Evolutionary conservation across 2,329 filamentous ascomycete genomes (phyloP).

Genomic region (Delphinella strobiligena): DNA sequence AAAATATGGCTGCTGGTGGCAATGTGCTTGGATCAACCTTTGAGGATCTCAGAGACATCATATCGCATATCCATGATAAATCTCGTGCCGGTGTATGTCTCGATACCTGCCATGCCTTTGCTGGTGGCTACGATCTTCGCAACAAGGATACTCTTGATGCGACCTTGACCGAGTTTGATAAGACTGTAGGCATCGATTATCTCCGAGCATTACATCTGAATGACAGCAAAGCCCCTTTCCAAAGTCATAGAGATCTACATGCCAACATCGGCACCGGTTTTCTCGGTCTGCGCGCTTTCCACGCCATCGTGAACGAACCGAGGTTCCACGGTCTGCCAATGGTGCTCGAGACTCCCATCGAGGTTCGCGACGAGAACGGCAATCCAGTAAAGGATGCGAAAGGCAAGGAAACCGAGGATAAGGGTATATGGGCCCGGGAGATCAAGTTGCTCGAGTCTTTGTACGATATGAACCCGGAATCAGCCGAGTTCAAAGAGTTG

Average conservation of each 20-base stretch:
- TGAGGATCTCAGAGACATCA: constrained; percentile 76
- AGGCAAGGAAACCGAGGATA: constrained; percentile 55
- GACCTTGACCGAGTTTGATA: constrained; percentile 66
- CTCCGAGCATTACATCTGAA: constrained; percentile 84
- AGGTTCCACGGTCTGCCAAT: constrained; percentile 71
- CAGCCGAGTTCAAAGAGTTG: constrained; percentile 56
- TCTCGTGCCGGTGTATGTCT: constrained; percentile 81
- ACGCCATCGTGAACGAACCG: constrained; percentile 75
- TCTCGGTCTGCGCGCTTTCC: constrained; percentile 78
- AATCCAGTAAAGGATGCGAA: constrained; percentile 33
- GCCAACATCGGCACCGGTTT: constrained; percentile 96
- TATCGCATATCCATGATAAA: constrained; percentile 69
- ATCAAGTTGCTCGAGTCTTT: constrained; percentile 89
- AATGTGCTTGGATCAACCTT: constrained; percentile 80
- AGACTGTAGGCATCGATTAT: constrained; percentile 64
- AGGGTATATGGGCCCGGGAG: constrained; percentile 76
- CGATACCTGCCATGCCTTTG: constrained; percentile 94
- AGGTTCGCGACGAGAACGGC: constrained; percentile 52
- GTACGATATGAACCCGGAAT: constrained; percentile 68
- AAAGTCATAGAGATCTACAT: constrained; percentile 75
- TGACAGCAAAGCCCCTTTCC: constrained; percentile 84
- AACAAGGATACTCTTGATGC: constrained; percentile 58
- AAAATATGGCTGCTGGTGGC: constrained; percentile 89
- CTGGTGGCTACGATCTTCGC: constrained; percentile 81
- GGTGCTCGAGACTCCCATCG: constrained; percentile 93